Evolutionary conservation across 2,329 filamentous ascomycete species (phyloP).

Genomic region (Monosporascus sp.): DNA sequence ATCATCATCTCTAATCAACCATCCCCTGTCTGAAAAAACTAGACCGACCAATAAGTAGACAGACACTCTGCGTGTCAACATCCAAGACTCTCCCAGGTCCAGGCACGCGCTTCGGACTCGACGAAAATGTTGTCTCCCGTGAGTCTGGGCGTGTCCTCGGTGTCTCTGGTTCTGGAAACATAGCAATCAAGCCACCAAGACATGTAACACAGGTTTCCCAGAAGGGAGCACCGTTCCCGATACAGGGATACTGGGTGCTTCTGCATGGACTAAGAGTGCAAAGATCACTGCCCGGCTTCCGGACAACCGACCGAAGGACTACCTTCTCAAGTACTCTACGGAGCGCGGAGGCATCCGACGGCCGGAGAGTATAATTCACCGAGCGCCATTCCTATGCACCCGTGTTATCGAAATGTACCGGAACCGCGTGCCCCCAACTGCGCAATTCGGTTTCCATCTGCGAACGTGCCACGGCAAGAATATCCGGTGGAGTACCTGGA

Average conservation of each 20-base stretch:
- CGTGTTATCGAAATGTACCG: background rate
- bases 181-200: no score
- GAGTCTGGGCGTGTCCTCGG: background rate
- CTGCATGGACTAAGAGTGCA: constrained; percentile 21
- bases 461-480: constrained; percentile 24
- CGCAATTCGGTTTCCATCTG: constrained; percentile 28
- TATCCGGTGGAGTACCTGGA: constrained; percentile 26
- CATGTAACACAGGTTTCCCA: constrained; percentile 3
- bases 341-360: constrained; percentile 9
- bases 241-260: constrained; percentile 17
- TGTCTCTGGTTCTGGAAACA: background rate
- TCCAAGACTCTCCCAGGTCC: background rate
- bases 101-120: background rate
- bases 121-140: background rate
- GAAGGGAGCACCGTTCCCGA: constrained; percentile 16
- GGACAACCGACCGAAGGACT: constrained; percentile 12
- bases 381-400: constrained; percentile 10
- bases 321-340: constrained; percentile 16
- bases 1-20: no score
- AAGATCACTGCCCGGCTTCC: constrained; percentile 13
- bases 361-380: constrained; percentile 24
- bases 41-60: no score
- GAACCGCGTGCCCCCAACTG: background rate
- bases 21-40: no score
- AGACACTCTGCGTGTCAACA: background rate